Percentiles rank a stretch among this genome's conserved stretches.
These are phyloP conservation scores for Rhizophagus sp. DNA, from an alignment of 192 early-diverging fungal species.

Conservation along the genomic window DNA sequence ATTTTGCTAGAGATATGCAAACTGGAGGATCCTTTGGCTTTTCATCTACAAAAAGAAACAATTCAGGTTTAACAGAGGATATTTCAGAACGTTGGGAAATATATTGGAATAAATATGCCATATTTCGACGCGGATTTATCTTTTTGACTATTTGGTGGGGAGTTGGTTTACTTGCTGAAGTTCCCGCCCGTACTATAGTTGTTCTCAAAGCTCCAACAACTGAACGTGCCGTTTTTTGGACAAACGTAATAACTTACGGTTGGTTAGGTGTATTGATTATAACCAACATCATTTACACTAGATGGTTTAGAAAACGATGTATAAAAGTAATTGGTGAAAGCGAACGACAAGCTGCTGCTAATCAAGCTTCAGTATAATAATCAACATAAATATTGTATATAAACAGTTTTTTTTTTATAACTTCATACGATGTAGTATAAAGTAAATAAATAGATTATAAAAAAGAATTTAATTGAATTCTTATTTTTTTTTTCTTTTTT, in stretches of 20 bases:
- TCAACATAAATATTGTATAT: too few species aligned
- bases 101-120: background rate
- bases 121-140: background rate
- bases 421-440: too few species aligned
- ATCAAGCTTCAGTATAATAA: too few species aligned
- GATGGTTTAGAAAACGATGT: too few species aligned
- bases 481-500: too few species aligned
- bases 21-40: conserved; percentile 12
- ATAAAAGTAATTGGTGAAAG: too few species aligned
- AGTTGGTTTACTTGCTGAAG: background rate
- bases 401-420: too few species aligned
- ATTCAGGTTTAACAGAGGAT: conserved; percentile 4
- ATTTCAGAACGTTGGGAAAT: background rate
- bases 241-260: background rate
- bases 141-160: background rate
- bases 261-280: background rate
- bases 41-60: background rate
- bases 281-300: background rate
- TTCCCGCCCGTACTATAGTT: background rate
- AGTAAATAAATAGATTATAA: too few species aligned
- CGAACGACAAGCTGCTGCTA: too few species aligned
- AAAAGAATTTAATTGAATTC: too few species aligned
- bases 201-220: background rate
- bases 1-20: conserved; percentile 40
- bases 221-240: background rate